Percentiles rank a stretch among this genome's conserved stretches.
phyloP scores from a whole-genome alignment of 805 yeast species.

The Suhomyces sp. region DNA sequence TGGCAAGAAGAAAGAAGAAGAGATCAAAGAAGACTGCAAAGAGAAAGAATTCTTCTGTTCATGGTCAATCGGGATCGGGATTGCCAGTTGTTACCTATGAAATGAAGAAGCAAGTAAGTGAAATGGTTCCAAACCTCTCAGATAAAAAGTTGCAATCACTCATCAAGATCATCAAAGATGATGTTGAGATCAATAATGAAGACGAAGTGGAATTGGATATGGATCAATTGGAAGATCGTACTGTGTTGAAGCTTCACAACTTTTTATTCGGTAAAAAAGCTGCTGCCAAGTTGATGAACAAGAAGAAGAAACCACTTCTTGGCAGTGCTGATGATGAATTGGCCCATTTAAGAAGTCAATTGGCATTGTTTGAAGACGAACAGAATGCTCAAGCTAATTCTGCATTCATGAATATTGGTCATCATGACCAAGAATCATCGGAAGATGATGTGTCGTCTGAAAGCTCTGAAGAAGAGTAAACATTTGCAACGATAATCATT shows the following conservation, averaged over 20 bases:
- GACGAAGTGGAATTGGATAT: conserved; percentile 92
- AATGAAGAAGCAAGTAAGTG: conserved; percentile 93
- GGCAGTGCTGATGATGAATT: conserved; percentile 47
- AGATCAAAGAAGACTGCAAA: conserved; percentile 31
- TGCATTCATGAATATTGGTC: conserved; percentile 29
- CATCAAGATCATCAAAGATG: conserved; percentile 78
- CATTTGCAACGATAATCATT: neutral
- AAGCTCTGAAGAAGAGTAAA: conserved; percentile 70
- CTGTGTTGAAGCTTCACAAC: conserved; percentile 79
- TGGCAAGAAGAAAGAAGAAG: conserved; percentile 46
- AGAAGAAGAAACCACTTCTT: conserved; percentile 36
- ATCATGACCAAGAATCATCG: conserved; percentile 41
- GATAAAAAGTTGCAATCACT: conserved; percentile 83
- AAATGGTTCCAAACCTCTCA: conserved; percentile 71
- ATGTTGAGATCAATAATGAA: conserved; percentile 58
- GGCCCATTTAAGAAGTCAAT: conserved; percentile 58
- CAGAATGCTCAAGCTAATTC: conserved; percentile 19
- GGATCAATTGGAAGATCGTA: conserved; percentile 84
- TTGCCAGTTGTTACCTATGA: conserved; percentile 71
- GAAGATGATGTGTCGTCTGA: conserved; percentile 56
- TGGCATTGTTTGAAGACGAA: conserved; percentile 40
- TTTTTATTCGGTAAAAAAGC: conserved; percentile 57
- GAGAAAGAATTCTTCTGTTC: conserved; percentile 16
- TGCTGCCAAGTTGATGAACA: conserved; percentile 40
- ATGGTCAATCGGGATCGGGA: conserved; percentile 20